phyloP scores from a whole-genome alignment of 2,329 filamentous ascomycete genomes.

The Juglanconis oblonga region DNA sequence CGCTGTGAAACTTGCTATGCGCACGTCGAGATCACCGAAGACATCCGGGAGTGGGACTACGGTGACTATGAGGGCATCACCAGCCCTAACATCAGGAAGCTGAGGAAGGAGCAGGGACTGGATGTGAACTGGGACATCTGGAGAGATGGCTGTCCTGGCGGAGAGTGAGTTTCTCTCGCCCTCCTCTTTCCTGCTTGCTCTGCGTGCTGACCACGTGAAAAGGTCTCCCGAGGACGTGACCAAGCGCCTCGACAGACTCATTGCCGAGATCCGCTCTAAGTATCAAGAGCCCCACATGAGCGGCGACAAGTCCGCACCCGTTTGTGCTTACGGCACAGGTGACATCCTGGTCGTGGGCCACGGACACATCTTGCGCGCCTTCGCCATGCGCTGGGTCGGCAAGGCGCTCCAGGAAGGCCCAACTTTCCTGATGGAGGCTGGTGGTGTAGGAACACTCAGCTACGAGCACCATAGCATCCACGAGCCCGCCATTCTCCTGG shows the following conservation, averaged over 20 bases:
- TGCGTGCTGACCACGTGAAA: conserved; percentile 38
- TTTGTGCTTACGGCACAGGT: conserved; percentile 34
- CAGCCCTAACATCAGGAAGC: conserved; percentile 62
- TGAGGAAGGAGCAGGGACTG: conserved; percentile 55
- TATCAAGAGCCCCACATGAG: conserved; percentile 64
- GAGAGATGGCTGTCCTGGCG: conserved; percentile 81
- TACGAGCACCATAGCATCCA: conserved; percentile 78
- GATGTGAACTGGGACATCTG: conserved; percentile 75
- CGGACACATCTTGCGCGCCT: conserved; percentile 82
- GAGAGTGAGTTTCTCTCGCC: conserved; percentile 60
- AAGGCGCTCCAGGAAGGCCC: conserved; percentile 73
- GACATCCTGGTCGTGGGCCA: conserved; percentile 84
- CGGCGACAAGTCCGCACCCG: conserved; percentile 19
- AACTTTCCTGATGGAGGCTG: conserved; percentile 80
- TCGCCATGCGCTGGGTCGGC: conserved; percentile 82
- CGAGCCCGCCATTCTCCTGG: conserved; percentile 76
- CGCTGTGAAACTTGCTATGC: conserved; percentile 51
- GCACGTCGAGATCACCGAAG: conserved; percentile 64
- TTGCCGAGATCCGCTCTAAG: conserved; percentile 67
- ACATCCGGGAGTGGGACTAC: conserved; percentile 84
- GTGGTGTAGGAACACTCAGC: conserved; percentile 75
- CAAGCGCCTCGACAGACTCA: conserved; percentile 69
- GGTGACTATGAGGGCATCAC: conserved; percentile 83
- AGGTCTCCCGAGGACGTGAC: conserved; percentile 70
- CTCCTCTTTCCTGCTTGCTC: neutral